Conservation (phyloP, 2,329 filamentous ascomycete genomes). For the Colletotrichum melonis region DNA sequence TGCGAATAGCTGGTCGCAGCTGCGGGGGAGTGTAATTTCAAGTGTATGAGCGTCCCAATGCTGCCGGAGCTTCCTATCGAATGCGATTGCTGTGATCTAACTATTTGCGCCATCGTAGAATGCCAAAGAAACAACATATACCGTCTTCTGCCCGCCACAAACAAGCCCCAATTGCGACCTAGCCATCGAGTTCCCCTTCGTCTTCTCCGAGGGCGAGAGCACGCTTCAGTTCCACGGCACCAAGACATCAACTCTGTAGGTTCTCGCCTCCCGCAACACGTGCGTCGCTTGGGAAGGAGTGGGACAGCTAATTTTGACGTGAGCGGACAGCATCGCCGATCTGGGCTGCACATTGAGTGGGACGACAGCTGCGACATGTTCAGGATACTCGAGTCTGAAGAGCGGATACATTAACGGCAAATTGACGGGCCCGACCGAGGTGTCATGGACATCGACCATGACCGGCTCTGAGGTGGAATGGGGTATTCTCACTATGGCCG, state of each 20-base stretch:
- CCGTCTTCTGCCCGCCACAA: constrained; percentile 59
- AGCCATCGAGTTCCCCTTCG: constrained; percentile 58
- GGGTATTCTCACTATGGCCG: constrained; percentile 57
- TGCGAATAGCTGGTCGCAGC: constrained; percentile 53
- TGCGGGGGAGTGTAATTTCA: constrained; percentile 58
- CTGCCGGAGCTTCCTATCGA: background rate
- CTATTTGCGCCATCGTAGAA: constrained; percentile 44
- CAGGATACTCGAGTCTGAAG: constrained; percentile 58
- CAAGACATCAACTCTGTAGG: constrained; percentile 56
- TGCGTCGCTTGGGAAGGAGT: background rate
- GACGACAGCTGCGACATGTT: constrained; percentile 58
- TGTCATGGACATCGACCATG: constrained; percentile 58
- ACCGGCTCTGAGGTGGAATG: constrained; percentile 54
- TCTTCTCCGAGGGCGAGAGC: constrained; percentile 57
- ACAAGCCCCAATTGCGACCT: constrained; percentile 55
- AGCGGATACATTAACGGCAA: constrained; percentile 51
- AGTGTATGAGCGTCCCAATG: constrained; percentile 45
- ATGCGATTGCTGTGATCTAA: constrained; percentile 5
- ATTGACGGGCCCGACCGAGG: constrained; percentile 55
- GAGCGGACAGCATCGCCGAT: constrained; percentile 52
- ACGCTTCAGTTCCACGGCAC: constrained; percentile 58
- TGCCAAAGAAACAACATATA: constrained; percentile 55
- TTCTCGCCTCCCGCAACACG: background rate
- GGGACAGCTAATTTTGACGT: background rate
- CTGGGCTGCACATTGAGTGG: constrained; percentile 55